Percentiles rank a stretch among this genome's conserved stretches.
Conservation (phyloP, 2,329 filamentous ascomycete species). For the Cordyceps tenuipes region DNA sequence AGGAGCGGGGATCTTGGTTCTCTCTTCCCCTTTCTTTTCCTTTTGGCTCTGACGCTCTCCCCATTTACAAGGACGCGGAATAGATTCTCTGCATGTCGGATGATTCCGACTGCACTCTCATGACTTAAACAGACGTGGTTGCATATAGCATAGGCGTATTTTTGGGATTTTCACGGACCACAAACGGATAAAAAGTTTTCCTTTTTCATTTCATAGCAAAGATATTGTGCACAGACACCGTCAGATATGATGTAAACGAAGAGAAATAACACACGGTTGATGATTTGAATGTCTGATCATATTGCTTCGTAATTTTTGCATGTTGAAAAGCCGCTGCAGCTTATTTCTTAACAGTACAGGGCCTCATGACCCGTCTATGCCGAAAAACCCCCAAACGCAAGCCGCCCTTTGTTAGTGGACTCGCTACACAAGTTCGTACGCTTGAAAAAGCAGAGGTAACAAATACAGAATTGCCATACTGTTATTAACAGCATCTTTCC, state of each 20-base stretch:
- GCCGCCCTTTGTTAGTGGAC: neutral
- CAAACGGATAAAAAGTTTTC: neutral
- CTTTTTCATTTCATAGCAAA: neutral
- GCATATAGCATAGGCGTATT: conserved; percentile 3
- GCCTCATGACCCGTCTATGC: neutral
- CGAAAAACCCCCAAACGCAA: neutral
- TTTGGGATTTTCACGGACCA: neutral
- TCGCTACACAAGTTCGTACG: neutral
- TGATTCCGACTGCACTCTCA: neutral
- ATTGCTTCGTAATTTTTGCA: neutral
- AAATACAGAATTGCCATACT: neutral
- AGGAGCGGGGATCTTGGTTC: neutral
- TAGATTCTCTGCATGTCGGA: neutral
- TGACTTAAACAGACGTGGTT: neutral
- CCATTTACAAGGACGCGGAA: no score
- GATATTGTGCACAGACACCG: neutral
- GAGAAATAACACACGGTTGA: neutral
- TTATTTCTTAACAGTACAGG: neutral
- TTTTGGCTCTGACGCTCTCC: no score
- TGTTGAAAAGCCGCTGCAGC: neutral
- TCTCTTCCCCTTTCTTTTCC: neutral
- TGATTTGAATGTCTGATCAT: neutral
- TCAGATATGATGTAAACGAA: neutral
- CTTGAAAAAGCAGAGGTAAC: neutral
- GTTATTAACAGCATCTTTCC: neutral